A percentile compares a stretch with the other conserved stretches of the same genome.
Evolutionary conservation across 345 rosid genomes (phyloP).

Genomic region (Iberis pinnata): DNA sequence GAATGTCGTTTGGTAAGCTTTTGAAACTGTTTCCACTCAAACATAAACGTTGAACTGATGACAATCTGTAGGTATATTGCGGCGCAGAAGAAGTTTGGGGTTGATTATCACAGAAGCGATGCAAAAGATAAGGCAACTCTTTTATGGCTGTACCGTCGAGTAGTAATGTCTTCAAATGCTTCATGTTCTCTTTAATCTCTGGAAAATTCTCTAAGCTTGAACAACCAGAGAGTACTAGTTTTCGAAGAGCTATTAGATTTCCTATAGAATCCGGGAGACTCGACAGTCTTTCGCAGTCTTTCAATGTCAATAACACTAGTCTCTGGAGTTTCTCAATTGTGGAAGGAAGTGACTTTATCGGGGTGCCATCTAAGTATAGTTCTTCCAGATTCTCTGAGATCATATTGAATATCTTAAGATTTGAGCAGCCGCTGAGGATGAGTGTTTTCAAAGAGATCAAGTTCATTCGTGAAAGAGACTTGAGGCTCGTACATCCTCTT

Average conservation of each 20-base stretch:
- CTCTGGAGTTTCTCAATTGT: neutral
- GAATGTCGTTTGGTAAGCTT: too few species aligned
- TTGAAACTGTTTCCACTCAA: conserved; percentile 2
- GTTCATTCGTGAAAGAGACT: neutral
- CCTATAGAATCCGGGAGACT: neutral
- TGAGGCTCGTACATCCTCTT: conserved; percentile 16
- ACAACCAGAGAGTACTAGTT: conserved; percentile 7
- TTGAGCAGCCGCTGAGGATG: conserved; percentile 22
- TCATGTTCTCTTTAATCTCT: neutral
- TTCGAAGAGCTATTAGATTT: conserved; percentile 6
- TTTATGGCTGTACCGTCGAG: neutral
- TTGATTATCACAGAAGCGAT: too few species aligned
- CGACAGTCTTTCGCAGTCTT: neutral
- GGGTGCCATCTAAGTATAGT: conserved; percentile 9
- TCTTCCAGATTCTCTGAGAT: conserved; percentile 5
- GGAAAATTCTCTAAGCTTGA: neutral
- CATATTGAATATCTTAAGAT: conserved; percentile 3
- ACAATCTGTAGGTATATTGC: too few species aligned
- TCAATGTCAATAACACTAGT: conserved; percentile 3
- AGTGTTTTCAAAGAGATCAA: conserved; percentile 2
- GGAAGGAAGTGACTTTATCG: conserved; percentile 16
- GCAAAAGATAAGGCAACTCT: neutral
- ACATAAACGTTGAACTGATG: neutral
- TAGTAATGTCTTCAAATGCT: neutral
- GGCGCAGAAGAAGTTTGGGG: too few species aligned